These are phyloP conservation scores for Pleurotus tuber-regium DNA, from an alignment of 768 basidiomycete genomes.

Conservation along the genomic window DNA sequence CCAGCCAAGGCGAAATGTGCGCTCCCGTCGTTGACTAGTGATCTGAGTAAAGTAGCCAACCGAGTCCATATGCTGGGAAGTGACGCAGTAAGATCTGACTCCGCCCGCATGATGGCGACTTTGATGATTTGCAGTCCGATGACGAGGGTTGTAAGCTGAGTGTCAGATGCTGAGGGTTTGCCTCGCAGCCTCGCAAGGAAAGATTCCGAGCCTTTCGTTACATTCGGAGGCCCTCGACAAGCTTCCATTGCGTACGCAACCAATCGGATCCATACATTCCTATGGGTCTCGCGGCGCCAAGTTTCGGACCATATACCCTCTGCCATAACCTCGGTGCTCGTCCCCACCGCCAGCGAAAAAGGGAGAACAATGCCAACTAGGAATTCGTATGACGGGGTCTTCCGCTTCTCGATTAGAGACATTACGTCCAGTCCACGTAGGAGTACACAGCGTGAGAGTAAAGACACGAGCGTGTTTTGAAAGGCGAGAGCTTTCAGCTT, in stretches of 20 bases:
- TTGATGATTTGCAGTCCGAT: constrained; percentile 68
- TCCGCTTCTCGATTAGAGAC: constrained; percentile 51
- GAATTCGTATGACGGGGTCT: constrained; percentile 52
- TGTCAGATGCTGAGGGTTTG: constrained; percentile 12
- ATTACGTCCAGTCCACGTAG: constrained; percentile 53
- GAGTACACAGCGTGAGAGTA: constrained; percentile 44
- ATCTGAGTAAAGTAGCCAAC: constrained; percentile 51
- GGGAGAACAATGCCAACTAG: constrained; percentile 66
- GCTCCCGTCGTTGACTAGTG: constrained; percentile 54
- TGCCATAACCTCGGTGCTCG: constrained; percentile 39
- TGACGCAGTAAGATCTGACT: constrained; percentile 51
- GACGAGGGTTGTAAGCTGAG: constrained; percentile 40
- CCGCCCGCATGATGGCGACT: constrained; percentile 60
- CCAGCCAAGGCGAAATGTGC: constrained; percentile 54
- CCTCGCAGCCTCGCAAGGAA: background rate
- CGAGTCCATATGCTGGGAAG: constrained; percentile 63
- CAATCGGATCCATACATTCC: constrained; percentile 60
- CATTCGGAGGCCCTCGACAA: constrained; percentile 29
- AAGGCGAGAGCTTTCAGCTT: constrained; percentile 37
- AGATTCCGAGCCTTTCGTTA: constrained; percentile 44
- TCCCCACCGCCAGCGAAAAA: constrained; percentile 52
- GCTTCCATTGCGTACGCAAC: constrained; percentile 56
- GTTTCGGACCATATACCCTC: constrained; percentile 41
- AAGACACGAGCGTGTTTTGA: constrained; percentile 35
- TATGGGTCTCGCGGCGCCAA: constrained; percentile 43